Conservation (phyloP, 768 basidiomycete genomes). For the Mycena albidolilacea region DNA sequence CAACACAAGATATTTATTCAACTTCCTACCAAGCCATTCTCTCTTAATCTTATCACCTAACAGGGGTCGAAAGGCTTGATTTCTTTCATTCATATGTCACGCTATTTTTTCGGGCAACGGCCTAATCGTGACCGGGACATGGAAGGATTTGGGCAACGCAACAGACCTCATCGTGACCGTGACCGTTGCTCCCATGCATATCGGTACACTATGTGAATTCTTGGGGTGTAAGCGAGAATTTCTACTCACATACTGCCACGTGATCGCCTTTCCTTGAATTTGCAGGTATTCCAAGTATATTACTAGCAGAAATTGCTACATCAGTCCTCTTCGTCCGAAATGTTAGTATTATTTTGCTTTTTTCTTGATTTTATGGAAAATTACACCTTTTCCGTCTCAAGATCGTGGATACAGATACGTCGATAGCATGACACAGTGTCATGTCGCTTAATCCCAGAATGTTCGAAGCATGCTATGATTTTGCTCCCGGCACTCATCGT, state of each 20-base stretch:
- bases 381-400: not conserved
- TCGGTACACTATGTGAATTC: no score
- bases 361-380: not conserved
- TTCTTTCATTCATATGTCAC: no score
- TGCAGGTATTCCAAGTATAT: slow-evolving; percentile 8
- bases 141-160: no score
- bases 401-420: slow-evolving; percentile 16
- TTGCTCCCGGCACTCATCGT: slow-evolving; percentile 23
- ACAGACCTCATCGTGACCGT: no score
- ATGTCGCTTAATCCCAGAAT: not conserved
- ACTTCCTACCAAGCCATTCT: no score
- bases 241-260: not conserved
- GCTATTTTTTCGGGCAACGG: no score
- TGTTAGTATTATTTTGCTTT: not conserved
- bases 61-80: no score
- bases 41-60: no score
- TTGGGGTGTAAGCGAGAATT: slow-evolving; percentile 21
- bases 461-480: slow-evolving; percentile 22
- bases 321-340: slow-evolving; percentile 18
- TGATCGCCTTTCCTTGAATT: slow-evolving; percentile 12
- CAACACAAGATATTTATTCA: no score
- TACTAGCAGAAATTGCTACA: slow-evolving; percentile 25
- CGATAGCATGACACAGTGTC: not conserved
- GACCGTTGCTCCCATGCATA: no score
- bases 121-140: no score